These are phyloP conservation scores for Datisca glomerata DNA, from an alignment of 306 rosid genomes.

Conservation along the genomic window DNA sequence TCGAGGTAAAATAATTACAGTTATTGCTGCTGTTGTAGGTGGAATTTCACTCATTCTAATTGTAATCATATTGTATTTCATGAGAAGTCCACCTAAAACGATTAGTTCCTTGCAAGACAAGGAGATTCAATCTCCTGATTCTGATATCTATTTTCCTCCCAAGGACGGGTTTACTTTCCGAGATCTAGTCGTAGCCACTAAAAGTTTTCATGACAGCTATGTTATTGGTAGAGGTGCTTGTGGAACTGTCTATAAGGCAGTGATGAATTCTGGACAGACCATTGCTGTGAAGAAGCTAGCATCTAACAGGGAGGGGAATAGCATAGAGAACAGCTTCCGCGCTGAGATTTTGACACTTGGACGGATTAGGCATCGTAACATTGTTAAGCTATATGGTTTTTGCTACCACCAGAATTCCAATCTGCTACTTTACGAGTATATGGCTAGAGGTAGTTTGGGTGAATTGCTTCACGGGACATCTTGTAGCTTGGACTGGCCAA, in stretches of 20 bases:
- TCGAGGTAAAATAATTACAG: slow-evolving; percentile 46
- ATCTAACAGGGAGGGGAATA: slow-evolving; percentile 59
- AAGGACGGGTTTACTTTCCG: slow-evolving; percentile 72
- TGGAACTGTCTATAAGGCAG: slow-evolving; percentile 82
- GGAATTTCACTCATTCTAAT: slow-evolving; percentile 84
- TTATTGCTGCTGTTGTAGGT: slow-evolving; percentile 56
- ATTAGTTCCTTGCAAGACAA: slow-evolving; percentile 32
- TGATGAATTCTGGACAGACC: slow-evolving; percentile 46
- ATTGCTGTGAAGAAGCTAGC: slow-evolving; percentile 76
- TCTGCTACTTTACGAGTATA: slow-evolving; percentile 72
- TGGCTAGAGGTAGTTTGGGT: slow-evolving; percentile 84
- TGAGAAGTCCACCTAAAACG: slow-evolving; percentile 23
- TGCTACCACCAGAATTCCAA: slow-evolving; percentile 77
- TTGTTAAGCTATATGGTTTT: slow-evolving; percentile 76
- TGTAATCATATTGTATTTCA: slow-evolving; percentile 42
- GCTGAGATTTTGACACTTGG: slow-evolving; percentile 90
- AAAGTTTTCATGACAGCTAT: slow-evolving; percentile 43
- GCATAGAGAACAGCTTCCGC: slow-evolving; percentile 55
- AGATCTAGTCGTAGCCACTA: slow-evolving; percentile 77
- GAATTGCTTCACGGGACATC: slow-evolving; percentile 63
- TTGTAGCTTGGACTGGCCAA: slow-evolving; percentile 51
- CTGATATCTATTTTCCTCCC: slow-evolving; percentile 68
- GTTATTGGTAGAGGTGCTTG: slow-evolving; percentile 79
- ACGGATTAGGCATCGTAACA: slow-evolving; percentile 77
- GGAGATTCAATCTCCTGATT: slow-evolving; percentile 28